A percentile compares a stretch with the other conserved stretches of the same genome.
phyloP scores from a whole-genome alignment of 371 early-diverging fungal genomes.

The Mucor irregularis region DNA sequence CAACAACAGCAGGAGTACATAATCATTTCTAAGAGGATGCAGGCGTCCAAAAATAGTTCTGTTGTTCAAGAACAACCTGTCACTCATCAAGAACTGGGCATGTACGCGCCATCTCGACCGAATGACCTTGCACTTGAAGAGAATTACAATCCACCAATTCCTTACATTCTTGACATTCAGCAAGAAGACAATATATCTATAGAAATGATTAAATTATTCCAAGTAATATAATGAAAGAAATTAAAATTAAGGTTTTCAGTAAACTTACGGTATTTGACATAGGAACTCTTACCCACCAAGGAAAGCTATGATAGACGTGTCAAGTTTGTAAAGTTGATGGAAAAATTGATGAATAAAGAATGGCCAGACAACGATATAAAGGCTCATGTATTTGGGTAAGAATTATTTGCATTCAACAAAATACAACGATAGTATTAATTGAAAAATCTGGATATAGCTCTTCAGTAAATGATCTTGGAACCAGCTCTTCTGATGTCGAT shows the following conservation, averaged over 20 bases:
- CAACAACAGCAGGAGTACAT: not conserved
- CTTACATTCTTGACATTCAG: constrained; percentile 17
- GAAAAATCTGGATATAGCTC: constrained; percentile 36
- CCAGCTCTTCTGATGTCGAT: constrained; percentile 61
- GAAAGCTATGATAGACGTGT: constrained; percentile 54
- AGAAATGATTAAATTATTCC: constrained; percentile 18
- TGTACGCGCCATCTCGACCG: not conserved
- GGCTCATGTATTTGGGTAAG: constrained; percentile 65
- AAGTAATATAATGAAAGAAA: constrained; percentile 5
- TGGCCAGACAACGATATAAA: constrained; percentile 58
- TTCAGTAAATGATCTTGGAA: constrained; percentile 61
- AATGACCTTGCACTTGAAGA: constrained; percentile 8
- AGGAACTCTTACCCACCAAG: constrained; percentile 53
- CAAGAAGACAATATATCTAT: constrained; percentile 24
- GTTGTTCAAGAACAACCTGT: not conserved
- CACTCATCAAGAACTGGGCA: not conserved
- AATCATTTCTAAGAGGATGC: constrained; percentile 22
- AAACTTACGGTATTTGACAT: too few relatives aligned
- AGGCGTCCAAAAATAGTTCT: constrained; percentile 23
- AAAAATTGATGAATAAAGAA: constrained; percentile 54
- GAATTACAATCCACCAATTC: constrained; percentile 2
- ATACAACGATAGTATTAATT: not conserved
- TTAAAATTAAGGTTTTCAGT: too few relatives aligned
- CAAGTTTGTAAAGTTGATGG: constrained; percentile 55
- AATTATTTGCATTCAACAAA: not conserved